Evolutionary conservation across 75 land plant genomes (phyloP), one percentile per base, ranked within the genome.

Genomic region (Gnetum montanum): DNA sequence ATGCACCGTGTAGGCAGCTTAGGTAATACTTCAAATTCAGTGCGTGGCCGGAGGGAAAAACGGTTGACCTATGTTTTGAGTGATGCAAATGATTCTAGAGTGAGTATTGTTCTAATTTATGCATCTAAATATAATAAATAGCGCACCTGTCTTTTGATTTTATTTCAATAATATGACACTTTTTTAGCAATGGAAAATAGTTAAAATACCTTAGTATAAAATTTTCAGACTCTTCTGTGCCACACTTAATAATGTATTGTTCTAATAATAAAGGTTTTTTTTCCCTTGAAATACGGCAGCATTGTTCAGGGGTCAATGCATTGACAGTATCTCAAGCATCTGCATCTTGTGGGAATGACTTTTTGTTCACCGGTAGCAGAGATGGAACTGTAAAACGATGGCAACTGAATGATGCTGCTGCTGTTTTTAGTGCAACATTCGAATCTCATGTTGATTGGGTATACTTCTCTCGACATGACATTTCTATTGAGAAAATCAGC

Each of bases 1-100:
- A 94, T 94, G 98, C 96, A 94, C 74, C 98, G 98, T n/a, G 98
- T 94, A 44, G 96, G 79, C 45, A 94, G 96, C 69, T 78, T 96
- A 25, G 91, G 96, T 35, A 89, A 85, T 65, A 74, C 77, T 24
- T 59, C 78, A 57, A 80, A 77, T 66, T 79, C 96, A 19, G 7
- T 69, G 15, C 95, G 98, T 19, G 82, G 91, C 46, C 82, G 98
- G 10, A 94, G 82, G 63, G 98, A 94, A 71, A 81, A 84, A 57
- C 75, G 88, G 48, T 59, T 94, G 36, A 89, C 98, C 43, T 94
- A 89, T 73, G 90, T 94, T 5, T 58, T 94, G 6, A 85, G 70
- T 56, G 85, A 85, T 73, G 63, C 87, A 27, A 78, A 94, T 79
- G 86, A 77, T 49, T 71, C 80, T 13, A 94, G 83, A 87, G 98